A percentile compares a stretch with the other conserved stretches of the same genome.
Evolutionary conservation across 2,329 filamentous ascomycete genomes (phyloP).

Genomic region (Pochonia chlamydosporia): DNA sequence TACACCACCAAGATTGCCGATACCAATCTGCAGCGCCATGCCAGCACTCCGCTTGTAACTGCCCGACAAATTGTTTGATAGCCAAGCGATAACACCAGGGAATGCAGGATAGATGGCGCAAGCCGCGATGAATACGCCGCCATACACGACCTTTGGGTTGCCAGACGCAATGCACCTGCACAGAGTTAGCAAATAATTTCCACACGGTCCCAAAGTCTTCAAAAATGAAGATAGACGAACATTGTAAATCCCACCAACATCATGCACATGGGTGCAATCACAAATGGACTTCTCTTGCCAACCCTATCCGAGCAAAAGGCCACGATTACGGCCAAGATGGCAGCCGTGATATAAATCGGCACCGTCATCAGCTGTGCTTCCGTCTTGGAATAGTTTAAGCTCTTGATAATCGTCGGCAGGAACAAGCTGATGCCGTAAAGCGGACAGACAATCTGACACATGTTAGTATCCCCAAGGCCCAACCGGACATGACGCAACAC

Average conservation of each 20-base stretch:
- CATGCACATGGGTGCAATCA: slow-evolving; percentile 45
- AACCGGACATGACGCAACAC: slow-evolving; percentile 10
- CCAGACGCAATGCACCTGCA: slow-evolving; percentile 51
- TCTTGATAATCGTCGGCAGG: slow-evolving; percentile 58
- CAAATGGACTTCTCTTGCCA: slow-evolving; percentile 49
- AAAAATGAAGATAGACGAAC: slow-evolving; percentile 23
- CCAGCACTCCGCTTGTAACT: slow-evolving; percentile 59
- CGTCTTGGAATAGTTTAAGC: slow-evolving; percentile 50
- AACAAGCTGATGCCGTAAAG: slow-evolving; percentile 53
- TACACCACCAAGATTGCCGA: slow-evolving; percentile 52
- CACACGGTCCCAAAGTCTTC: too few relatives aligned
- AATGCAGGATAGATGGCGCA: slow-evolving; percentile 77
- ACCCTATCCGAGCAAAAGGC: slow-evolving; percentile 51
- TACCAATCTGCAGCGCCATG: slow-evolving; percentile 59
- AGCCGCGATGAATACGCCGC: slow-evolving; percentile 69
- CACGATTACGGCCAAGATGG: slow-evolving; percentile 47
- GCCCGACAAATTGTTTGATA: slow-evolving; percentile 68
- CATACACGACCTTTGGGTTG: slow-evolving; percentile 61
- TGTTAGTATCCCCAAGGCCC: neutral
- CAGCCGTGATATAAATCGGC: slow-evolving; percentile 54
- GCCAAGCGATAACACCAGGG: slow-evolving; percentile 73
- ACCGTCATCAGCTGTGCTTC: slow-evolving; percentile 60
- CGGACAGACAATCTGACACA: slow-evolving; percentile 40
- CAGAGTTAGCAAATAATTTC: slow-evolving; percentile 8
- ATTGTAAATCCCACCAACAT: slow-evolving; percentile 55